Conservation (phyloP, 2,329 filamentous ascomycete species). For the Fusarium napiforme region DNA sequence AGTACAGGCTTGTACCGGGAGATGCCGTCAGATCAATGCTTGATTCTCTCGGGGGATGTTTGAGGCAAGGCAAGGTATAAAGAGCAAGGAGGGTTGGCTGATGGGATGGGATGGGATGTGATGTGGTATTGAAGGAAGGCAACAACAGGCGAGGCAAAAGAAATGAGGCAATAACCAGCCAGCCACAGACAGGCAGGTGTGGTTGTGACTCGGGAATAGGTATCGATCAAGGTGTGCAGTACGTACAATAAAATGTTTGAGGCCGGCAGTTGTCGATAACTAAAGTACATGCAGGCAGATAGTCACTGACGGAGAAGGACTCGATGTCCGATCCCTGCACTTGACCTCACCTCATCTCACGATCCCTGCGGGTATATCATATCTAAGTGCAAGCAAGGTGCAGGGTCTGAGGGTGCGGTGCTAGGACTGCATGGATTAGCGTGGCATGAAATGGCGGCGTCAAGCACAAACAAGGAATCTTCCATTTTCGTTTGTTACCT, state of each 20-base stretch:
- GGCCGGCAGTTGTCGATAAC: neutral
- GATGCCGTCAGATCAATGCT: neutral
- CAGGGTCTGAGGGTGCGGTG: neutral
- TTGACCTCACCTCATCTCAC: neutral
- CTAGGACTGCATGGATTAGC: neutral
- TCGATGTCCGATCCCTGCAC: neutral
- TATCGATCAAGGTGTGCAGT: too few species aligned
- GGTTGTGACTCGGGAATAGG: neutral
- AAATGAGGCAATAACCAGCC: neutral
- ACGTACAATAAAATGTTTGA: neutral
- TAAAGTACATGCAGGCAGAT: neutral
- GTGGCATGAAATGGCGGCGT: neutral
- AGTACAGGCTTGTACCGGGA: neutral
- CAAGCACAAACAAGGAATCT: neutral
- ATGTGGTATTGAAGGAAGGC: neutral
- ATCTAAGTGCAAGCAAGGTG: neutral
- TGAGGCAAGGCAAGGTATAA: neutral
- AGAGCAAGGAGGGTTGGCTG: neutral
- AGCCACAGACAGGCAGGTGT: neutral
- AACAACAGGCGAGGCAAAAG: neutral
- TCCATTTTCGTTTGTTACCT: neutral
- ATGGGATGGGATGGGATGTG: neutral
- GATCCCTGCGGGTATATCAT: neutral
- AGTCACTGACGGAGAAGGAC: neutral
- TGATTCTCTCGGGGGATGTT: neutral